A percentile compares a stretch with the other conserved stretches of the same genome.
These are phyloP conservation scores for Pontederia paniculata DNA, from an alignment of 176 grass and related monocot genomes.

Conservation along the genomic window DNA sequence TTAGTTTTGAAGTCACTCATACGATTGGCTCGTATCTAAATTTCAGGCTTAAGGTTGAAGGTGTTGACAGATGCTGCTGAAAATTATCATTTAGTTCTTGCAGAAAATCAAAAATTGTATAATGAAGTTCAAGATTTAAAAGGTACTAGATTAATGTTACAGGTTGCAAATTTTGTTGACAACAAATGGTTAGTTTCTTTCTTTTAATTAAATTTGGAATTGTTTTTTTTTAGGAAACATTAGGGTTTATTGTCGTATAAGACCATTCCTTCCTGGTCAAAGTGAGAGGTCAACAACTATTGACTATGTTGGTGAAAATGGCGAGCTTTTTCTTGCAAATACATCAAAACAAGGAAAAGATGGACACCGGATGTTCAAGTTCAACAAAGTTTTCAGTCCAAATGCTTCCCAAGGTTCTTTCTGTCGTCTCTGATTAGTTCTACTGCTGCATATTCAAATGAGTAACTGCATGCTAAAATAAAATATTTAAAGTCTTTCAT, in stretches of 20 bases:
- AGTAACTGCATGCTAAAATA: background rate
- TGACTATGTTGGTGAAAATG: slow-evolving; percentile 13
- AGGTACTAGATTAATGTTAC: background rate
- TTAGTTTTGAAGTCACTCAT: background rate
- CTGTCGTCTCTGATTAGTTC: background rate
- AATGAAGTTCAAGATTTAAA: slow-evolving; percentile 18
- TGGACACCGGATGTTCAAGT: slow-evolving; percentile 22
- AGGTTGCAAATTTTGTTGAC: background rate
- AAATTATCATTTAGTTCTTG: slow-evolving; percentile 15
- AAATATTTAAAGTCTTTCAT: background rate
- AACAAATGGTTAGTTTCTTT: background rate
- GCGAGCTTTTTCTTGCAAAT: slow-evolving; percentile 16
- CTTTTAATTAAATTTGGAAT: background rate
- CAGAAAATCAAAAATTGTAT: slow-evolving; percentile 14
- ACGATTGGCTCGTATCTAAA: background rate
- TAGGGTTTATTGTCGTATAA: slow-evolving; percentile 16
- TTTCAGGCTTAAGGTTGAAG: slow-evolving; percentile 1
- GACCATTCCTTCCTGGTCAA: slow-evolving; percentile 17
- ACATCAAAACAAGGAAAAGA: slow-evolving; percentile 17
- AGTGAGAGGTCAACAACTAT: slow-evolving; percentile 2
- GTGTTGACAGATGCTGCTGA: slow-evolving; percentile 13
- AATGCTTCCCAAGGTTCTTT: slow-evolving; percentile 4
- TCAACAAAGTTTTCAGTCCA: slow-evolving; percentile 15
- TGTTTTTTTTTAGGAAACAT: slow-evolving; percentile 5
- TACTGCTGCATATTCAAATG: no score